phyloP scores from a whole-genome alignment of 495 filamentous ascomycete species.

The Cudoniella acicularis region DNA sequence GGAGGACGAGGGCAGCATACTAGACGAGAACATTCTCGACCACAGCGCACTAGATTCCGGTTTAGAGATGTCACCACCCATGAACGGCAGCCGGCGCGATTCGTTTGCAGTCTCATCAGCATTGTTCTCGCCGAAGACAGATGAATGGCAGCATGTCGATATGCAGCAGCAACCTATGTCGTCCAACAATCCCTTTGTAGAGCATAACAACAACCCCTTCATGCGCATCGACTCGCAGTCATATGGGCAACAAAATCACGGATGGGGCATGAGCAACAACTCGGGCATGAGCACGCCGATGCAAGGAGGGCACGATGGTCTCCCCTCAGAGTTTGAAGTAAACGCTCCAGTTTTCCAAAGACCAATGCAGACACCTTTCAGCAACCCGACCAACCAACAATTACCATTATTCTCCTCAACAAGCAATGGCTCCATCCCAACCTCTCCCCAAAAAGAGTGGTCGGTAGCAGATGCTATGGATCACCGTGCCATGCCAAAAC shows the following conservation, averaged over 20 bases:
- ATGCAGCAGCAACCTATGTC: conserved; percentile 23
- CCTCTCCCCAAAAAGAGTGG: conserved; percentile 52
- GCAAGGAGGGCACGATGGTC: conserved; percentile 60
- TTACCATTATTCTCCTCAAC: conserved; percentile 47
- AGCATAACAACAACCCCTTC: conserved; percentile 49
- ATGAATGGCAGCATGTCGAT: conserved; percentile 69
- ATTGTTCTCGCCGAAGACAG: conserved; percentile 70
- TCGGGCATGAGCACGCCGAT: conserved; percentile 31
- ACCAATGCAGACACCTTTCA: conserved; percentile 49
- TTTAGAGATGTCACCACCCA: conserved; percentile 64
- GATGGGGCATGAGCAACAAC: conserved; percentile 58
- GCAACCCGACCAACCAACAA: conserved; percentile 38
- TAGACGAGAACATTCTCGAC: conserved; percentile 85
- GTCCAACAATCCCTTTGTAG: conserved; percentile 61
- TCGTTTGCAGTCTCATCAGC: conserved; percentile 65
- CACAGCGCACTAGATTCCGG: conserved; percentile 54
- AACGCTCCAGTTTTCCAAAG: conserved; percentile 43
- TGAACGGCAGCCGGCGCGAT: conserved; percentile 62
- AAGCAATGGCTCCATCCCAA: conserved; percentile 41
- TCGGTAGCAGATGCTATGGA: conserved; percentile 52
- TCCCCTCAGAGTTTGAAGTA: conserved; percentile 58
- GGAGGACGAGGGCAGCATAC: conserved; percentile 75
- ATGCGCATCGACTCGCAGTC: conserved; percentile 55
- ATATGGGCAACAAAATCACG: conserved; percentile 43
- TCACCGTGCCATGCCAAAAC: conserved; percentile 62